Conservation (phyloP, 225 moss, liverwort and hornwort genomes). For the Neckera pumila region DNA sequence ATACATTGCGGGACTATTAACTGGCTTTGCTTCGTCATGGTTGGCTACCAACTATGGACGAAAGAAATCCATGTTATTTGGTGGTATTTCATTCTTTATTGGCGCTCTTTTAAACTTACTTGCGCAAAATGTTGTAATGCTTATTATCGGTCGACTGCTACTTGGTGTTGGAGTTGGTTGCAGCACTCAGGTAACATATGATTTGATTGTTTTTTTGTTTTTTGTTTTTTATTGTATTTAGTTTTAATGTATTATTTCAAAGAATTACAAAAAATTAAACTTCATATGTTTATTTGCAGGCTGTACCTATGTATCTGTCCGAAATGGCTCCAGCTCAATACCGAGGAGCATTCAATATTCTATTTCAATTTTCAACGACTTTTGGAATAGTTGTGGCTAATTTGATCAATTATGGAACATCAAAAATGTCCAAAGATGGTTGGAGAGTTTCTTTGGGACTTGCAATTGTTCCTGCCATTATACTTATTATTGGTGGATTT, state of each 20-base stretch:
- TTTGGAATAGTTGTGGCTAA: neutral
- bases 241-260: neutral
- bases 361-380: constrained; percentile 3
- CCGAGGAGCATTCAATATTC: neutral
- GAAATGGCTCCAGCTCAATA: neutral
- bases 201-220: neutral
- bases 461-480: neutral
- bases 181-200: neutral
- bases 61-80: neutral
- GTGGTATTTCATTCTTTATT: neutral
- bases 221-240: neutral
- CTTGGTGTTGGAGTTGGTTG: neutral
- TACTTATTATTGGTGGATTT: neutral
- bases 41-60: neutral
- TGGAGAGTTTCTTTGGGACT: constrained; percentile 8
- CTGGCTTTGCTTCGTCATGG: neutral
- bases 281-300: neutral
- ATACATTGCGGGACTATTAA: neutral
- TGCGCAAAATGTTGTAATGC: neutral
- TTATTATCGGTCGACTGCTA: neutral
- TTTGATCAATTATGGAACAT: constrained; percentile 6
- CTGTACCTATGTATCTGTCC: neutral
- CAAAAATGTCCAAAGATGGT: neutral
- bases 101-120: neutral
- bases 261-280: neutral